These are phyloP conservation scores for Globisporangium nunn DNA, from an alignment of 352 stramenopile species.

Conservation along the genomic window DNA sequence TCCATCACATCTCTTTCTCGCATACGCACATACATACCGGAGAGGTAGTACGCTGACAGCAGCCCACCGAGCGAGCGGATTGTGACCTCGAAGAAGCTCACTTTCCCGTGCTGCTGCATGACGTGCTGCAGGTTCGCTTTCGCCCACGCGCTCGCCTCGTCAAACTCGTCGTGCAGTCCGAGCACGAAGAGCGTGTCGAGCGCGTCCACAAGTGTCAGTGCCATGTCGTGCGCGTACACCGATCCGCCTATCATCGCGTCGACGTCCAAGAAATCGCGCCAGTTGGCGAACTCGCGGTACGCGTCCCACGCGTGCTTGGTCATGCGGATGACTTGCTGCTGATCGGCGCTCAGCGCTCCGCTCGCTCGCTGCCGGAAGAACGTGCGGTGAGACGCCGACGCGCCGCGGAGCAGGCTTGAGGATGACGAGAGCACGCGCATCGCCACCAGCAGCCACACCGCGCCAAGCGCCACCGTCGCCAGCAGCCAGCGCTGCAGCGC, in stretches of 20 bases:
- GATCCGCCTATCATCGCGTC: constrained; percentile 13
- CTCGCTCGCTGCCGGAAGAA: constrained; percentile 16
- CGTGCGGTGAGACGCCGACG: constrained; percentile 11
- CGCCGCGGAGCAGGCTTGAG: not conserved
- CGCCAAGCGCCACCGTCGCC: not conserved
- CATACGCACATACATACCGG: constrained; percentile 13
- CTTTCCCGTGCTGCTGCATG: constrained; percentile 25
- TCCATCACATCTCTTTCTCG: no score
- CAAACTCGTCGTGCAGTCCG: constrained; percentile 52
- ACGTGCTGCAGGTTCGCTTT: constrained; percentile 27
- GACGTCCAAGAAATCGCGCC: constrained; percentile 34
- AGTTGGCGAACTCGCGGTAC: constrained; percentile 33
- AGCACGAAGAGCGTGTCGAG: constrained; percentile 68
- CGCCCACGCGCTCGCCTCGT: constrained; percentile 47
- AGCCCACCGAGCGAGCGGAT: constrained; percentile 53
- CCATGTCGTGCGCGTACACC: constrained; percentile 52
- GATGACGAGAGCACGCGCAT: not conserved
- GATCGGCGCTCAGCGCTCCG: constrained; percentile 25
- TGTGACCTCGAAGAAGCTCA: constrained; percentile 62
- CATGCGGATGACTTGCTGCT: constrained; percentile 42
- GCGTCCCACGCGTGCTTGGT: constrained; percentile 44
- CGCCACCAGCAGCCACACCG: not conserved
- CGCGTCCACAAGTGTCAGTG: constrained; percentile 51
- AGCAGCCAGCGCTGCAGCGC: constrained; percentile 1
- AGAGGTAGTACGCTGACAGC: constrained; percentile 47